Conservation (phyloP, 2,329 filamentous ascomycete genomes). For the Trichoderma aggressivum region DNA sequence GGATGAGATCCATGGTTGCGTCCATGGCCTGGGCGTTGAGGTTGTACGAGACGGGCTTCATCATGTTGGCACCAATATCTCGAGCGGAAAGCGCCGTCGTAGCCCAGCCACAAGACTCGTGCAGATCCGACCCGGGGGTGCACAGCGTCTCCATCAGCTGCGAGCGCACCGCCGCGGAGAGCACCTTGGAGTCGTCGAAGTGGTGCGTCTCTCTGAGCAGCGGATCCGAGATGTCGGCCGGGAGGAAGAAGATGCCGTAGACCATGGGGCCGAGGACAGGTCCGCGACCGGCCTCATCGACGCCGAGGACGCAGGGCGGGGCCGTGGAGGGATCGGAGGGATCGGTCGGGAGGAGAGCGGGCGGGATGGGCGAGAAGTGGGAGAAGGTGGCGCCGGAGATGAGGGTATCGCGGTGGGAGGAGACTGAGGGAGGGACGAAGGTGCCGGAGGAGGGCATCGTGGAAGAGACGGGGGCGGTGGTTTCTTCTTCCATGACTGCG, state of each 20-base stretch:
- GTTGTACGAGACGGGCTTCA: constrained; percentile 71
- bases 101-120: constrained; percentile 72
- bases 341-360: constrained; percentile 50
- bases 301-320: constrained; percentile 67
- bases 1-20: constrained; percentile 79
- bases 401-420: constrained; percentile 55
- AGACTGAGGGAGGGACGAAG: constrained; percentile 72
- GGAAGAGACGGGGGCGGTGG: background rate
- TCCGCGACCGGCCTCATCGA: constrained; percentile 91
- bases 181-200: constrained; percentile 93
- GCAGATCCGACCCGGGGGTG: constrained; percentile 51
- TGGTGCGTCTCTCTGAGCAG: constrained; percentile 76
- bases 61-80: constrained; percentile 77
- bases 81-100: constrained; percentile 75
- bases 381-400: constrained; percentile 65
- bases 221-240: constrained; percentile 64
- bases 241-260: constrained; percentile 71
- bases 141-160: constrained; percentile 68
- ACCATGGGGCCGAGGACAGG: constrained; percentile 85
- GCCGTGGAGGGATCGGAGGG: constrained; percentile 33
- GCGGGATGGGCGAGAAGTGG: constrained; percentile 67
- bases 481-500: constrained; percentile 3
- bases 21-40: constrained; percentile 96
- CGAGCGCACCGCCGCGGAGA: constrained; percentile 76
- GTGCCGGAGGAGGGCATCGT: constrained; percentile 6